Evolutionary conservation across 140 eudicot genomes (phyloP).

Genomic region (Stevia rebaudiana): DNA sequence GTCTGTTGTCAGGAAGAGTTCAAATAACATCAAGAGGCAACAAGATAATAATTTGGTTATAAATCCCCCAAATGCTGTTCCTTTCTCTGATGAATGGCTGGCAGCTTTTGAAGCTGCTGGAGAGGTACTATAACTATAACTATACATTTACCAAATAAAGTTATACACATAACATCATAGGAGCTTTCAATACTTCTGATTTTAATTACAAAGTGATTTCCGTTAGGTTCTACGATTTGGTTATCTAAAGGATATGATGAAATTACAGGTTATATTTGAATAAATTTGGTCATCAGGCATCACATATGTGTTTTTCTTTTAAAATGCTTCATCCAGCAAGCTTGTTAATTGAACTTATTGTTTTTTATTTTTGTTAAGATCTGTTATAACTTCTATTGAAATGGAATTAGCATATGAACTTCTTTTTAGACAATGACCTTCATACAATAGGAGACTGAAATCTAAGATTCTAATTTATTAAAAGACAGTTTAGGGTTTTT

Average conservation of each 20-base stretch:
- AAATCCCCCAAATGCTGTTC: conserved; percentile 64
- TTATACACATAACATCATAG: conserved; percentile 12
- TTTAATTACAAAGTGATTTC: background rate
- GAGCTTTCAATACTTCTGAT: conserved; percentile 7
- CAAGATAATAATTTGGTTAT: conserved; percentile 24
- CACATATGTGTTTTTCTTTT: background rate
- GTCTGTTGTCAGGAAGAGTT: conserved; percentile 39
- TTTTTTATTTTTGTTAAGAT: background rate
- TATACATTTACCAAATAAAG: conserved; percentile 3
- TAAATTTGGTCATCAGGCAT: background rate
- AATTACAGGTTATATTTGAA: background rate
- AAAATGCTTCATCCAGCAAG: background rate
- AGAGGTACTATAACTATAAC: conserved; percentile 59
- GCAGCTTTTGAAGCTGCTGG: conserved; percentile 99
- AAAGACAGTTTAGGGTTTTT: background rate
- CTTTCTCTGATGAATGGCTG: conserved; percentile 98
- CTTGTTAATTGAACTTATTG: background rate
- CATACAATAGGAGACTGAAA: background rate
- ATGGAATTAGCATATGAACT: background rate
- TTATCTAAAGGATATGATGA: conserved; percentile 1
- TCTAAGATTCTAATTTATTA: background rate
- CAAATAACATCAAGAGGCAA: conserved; percentile 30
- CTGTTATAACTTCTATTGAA: background rate
- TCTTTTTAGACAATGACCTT: background rate
- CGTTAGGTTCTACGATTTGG: background rate